phyloP scores from a whole-genome alignment of 2,329 filamentous ascomycete species.

The Fusarium papillatum region DNA sequence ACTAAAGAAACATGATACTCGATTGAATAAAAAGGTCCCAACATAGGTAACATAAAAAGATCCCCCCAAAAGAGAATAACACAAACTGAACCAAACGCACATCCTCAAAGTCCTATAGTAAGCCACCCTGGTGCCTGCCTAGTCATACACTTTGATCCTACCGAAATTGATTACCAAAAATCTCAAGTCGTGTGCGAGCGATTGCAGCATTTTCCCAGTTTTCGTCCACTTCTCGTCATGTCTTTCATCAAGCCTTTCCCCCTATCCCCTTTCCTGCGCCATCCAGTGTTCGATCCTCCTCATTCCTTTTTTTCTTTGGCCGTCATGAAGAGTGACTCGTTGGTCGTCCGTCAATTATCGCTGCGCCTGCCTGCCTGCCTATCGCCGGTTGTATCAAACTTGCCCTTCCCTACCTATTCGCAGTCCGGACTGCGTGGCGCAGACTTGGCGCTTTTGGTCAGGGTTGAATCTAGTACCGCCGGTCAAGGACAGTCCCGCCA shows the following conservation, averaged over 20 bases:
- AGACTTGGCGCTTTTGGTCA: constrained; percentile 29
- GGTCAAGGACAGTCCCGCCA: constrained; percentile 52
- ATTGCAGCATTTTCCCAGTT: constrained; percentile 29
- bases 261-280: constrained; percentile 34
- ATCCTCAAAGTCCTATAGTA: constrained; percentile 19
- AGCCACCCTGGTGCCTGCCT: constrained; percentile 31
- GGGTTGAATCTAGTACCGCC: constrained; percentile 50
- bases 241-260: constrained; percentile 31
- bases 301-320: constrained; percentile 28
- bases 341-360: constrained; percentile 38
- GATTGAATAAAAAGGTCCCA: constrained; percentile 12
- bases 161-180: constrained; percentile 31
- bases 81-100: constrained; percentile 27
- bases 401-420: constrained; percentile 28
- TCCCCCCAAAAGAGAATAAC: constrained; percentile 22
- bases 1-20: not conserved
- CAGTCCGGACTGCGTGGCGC: constrained; percentile 27
- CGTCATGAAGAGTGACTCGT: constrained; percentile 34
- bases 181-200: constrained; percentile 24
- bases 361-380: constrained; percentile 23
- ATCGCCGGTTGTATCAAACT: constrained; percentile 31
- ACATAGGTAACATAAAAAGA: constrained; percentile 1
- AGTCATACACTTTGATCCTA: constrained; percentile 47
- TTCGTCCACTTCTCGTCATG: constrained; percentile 29
- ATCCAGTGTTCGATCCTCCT: constrained; percentile 29